Percentiles rank a stretch among this genome's conserved stretches.
phyloP scores from a whole-genome alignment of 495 filamentous ascomycete genomes.

The Penicillium angulare region DNA sequence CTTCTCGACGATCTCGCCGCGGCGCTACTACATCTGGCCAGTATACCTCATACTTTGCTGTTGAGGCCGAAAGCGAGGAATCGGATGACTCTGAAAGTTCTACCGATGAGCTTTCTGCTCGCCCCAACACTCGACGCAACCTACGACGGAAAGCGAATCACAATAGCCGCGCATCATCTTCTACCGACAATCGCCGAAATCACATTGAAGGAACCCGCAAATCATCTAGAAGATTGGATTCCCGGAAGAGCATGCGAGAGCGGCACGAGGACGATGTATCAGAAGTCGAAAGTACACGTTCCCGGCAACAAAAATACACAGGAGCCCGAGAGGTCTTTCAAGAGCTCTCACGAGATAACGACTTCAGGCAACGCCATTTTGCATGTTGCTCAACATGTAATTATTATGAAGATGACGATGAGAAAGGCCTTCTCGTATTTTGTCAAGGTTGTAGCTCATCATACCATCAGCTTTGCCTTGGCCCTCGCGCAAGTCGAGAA shows the following conservation, averaged over 20 bases:
- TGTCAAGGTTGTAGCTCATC: slow-evolving; percentile 88
- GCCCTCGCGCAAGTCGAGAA: slow-evolving; percentile 66
- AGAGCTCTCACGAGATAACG: slow-evolving; percentile 47
- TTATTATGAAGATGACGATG: slow-evolving; percentile 45
- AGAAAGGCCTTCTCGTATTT: slow-evolving; percentile 65
- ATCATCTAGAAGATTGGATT: slow-evolving; percentile 29
- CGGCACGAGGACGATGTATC: slow-evolving; percentile 64
- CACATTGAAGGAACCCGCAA: slow-evolving; percentile 24
- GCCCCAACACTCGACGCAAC: background rate
- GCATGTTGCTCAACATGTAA: slow-evolving; percentile 71
- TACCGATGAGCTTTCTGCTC: slow-evolving; percentile 4
- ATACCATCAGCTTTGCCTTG: slow-evolving; percentile 82
- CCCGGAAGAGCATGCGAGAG: slow-evolving; percentile 61
- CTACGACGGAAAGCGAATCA: slow-evolving; percentile 1
- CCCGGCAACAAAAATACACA: slow-evolving; percentile 50
- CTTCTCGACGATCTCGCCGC: background rate
- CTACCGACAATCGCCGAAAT: slow-evolving; percentile 19
- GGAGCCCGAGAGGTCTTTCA: slow-evolving; percentile 71
- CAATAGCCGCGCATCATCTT: background rate
- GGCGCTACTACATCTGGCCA: too few relatives aligned
- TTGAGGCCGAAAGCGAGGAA: background rate
- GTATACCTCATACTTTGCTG: too few relatives aligned
- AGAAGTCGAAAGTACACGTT: slow-evolving; percentile 43
- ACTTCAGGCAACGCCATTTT: slow-evolving; percentile 67
- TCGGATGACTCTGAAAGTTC: slow-evolving; percentile 1